Evolutionary conservation across 2,329 filamentous ascomycete species (phyloP).

Genomic region (Cladosporium phlei): DNA sequence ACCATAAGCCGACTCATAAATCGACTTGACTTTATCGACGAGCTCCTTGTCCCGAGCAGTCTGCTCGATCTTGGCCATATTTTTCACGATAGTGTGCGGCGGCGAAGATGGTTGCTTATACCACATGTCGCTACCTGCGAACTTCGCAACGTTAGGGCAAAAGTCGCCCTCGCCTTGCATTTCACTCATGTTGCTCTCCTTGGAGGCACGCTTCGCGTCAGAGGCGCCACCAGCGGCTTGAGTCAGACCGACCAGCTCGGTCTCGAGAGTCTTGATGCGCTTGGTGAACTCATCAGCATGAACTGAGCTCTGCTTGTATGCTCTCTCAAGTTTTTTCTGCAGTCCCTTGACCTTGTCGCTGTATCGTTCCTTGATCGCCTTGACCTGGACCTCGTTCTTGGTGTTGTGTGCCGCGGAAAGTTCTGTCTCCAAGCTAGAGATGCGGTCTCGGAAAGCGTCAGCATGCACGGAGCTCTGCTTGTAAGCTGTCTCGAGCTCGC

Average conservation of each 20-base stretch:
- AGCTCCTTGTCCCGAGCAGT: slow-evolving; percentile 31
- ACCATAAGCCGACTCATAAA: slow-evolving; percentile 42
- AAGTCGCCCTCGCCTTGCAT: slow-evolving; percentile 36
- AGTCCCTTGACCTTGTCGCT: slow-evolving; percentile 20
- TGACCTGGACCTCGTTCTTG: slow-evolving; percentile 14
- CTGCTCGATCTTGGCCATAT: slow-evolving; percentile 21
- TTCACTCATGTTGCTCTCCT: slow-evolving; percentile 5
- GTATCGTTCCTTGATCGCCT: slow-evolving; percentile 18
- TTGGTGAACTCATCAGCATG: slow-evolving; percentile 12
- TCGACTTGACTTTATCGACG: slow-evolving; percentile 35
- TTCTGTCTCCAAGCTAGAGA: slow-evolving; percentile 16
- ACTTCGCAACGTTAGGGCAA: slow-evolving; percentile 32
- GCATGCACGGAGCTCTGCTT: slow-evolving; percentile 27
- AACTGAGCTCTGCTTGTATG: slow-evolving; percentile 22
- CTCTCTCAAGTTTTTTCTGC: slow-evolving; percentile 20
- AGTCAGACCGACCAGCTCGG: slow-evolving; percentile 3
- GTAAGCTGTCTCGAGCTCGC: slow-evolving; percentile 26
- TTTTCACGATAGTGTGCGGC: slow-evolving; percentile 15
- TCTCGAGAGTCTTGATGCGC: slow-evolving; percentile 11
- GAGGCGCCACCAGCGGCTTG: not conserved
- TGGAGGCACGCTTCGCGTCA: not conserved
- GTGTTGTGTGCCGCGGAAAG: slow-evolving; percentile 19
- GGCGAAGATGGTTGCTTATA: slow-evolving; percentile 32
- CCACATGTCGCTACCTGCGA: slow-evolving; percentile 32
- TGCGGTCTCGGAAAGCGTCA: slow-evolving; percentile 9